A percentile compares a stretch with the other conserved stretches of the same genome.
Evolutionary conservation across 1,284 basidiomycete species (phyloP).

Genomic region (Leccinum glutinopallens): DNA sequence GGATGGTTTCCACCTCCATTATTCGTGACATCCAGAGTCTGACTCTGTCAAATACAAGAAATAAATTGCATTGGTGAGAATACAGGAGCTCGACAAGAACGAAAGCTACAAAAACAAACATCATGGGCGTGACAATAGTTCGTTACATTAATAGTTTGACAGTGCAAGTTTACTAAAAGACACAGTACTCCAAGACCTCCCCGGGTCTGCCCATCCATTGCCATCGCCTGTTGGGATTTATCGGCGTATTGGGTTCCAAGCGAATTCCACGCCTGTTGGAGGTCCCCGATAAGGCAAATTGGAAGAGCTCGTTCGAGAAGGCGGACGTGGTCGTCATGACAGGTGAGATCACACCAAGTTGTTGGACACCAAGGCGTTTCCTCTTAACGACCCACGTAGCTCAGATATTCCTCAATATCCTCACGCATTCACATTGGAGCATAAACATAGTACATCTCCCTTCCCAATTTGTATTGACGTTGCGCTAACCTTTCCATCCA

Average conservation of each 20-base stretch:
- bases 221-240: slow-evolving; percentile 73
- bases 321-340: slow-evolving; percentile 84
- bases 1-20: not conserved
- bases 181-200: slow-evolving; percentile 56
- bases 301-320: slow-evolving; percentile 62
- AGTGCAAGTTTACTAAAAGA: slow-evolving; percentile 22
- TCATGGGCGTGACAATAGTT: slow-evolving; percentile 1
- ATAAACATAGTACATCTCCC: slow-evolving; percentile 52
- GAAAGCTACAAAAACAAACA: slow-evolving; percentile 1
- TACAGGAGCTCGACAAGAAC: not conserved
- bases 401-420: slow-evolving; percentile 76
- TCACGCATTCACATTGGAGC: slow-evolving; percentile 79
- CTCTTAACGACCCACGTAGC: slow-evolving; percentile 45
- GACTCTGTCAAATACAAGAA: not conserved
- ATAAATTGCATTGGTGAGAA: slow-evolving; percentile 13
- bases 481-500: slow-evolving; percentile 28
- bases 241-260: slow-evolving; percentile 71
- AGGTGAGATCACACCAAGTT: slow-evolving; percentile 42
- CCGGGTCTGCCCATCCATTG: slow-evolving; percentile 80
- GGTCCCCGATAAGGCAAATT: slow-evolving; percentile 63
- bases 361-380: not conserved
- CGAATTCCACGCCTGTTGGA: slow-evolving; percentile 65
- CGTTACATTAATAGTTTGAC: slow-evolving; percentile 1
- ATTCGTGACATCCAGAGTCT: too few relatives aligned
- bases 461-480: slow-evolving; percentile 1